Conservation (phyloP, 2,329 filamentous ascomycete species). For the Chrysosporium queenslandicum region DNA sequence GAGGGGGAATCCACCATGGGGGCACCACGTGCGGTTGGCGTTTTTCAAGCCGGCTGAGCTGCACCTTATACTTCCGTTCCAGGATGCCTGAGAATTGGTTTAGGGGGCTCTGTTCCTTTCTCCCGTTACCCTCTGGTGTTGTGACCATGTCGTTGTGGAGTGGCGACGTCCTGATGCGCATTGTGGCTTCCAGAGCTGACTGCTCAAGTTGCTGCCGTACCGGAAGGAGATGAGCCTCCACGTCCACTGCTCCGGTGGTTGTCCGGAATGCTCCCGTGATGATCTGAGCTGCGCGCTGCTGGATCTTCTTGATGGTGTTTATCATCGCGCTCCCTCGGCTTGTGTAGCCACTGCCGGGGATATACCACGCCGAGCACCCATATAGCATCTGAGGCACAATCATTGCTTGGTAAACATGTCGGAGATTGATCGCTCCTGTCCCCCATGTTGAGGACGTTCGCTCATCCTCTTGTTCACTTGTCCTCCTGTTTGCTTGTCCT, state of each 20-base stretch:
- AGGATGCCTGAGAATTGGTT: not conserved
- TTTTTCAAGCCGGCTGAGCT: not conserved
- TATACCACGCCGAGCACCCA: too few species aligned
- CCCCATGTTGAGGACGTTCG: constrained; percentile 22
- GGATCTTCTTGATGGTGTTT: constrained; percentile 15
- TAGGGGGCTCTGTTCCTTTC: not conserved
- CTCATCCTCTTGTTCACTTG: too few species aligned
- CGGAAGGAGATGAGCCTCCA: constrained; percentile 22
- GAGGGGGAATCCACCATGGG: not conserved
- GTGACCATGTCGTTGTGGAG: constrained; percentile 12
- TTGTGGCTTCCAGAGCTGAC: constrained; percentile 20
- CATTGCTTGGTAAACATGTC: constrained; percentile 8
- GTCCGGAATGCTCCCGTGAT: constrained; percentile 23
- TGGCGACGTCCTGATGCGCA: constrained; percentile 20
- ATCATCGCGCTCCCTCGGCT: constrained; percentile 3
- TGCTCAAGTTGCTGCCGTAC: constrained; percentile 19
- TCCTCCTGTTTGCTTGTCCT: too few species aligned
- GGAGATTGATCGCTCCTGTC: constrained; percentile 19
- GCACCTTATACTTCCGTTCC: not conserved
- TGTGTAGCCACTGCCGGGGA: not conserved
- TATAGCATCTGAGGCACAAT: not conserved
- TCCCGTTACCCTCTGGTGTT: not conserved
- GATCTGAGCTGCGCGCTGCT: constrained; percentile 22
- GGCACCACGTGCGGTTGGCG: not conserved
- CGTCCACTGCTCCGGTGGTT: constrained; percentile 19